Base-by-base conservation (phyloP, 73 alveolate genomes). In the Urostyla sp. region DNA sequence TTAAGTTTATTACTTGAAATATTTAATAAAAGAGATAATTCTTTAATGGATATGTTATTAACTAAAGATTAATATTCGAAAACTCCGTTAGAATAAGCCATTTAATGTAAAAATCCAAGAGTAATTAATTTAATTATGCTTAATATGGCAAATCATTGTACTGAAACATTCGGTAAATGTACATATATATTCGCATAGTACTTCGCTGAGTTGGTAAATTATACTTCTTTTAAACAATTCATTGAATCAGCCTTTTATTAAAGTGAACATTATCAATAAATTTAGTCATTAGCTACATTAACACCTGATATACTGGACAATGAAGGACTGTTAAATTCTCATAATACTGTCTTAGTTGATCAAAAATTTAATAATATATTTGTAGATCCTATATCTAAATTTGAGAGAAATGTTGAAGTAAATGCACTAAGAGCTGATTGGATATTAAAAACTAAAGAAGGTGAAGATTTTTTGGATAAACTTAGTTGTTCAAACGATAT, bases 341-440 rank as follows among this genome's bases (percentile, higher is more conserved):
- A 66, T 40, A 5, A 40, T 6, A 37, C 80, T 7, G 18, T 40
- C 21, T 20, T 24, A 4, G 44, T 28, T 13, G 80, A 66, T 20
- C 15, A 66, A 66, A 63, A 48, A 15, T 66, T 66, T 45, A 66
- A 45, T 20, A 18, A 18, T 20, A 66, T 21, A 66, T 37, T 66
- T 34, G 4, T 16, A 40, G 63, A 40, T 7, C 34, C 52, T 1
- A 15, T 0, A 6, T 5, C 24, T 24, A 16, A 21, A n/a, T 28
- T 18, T 34, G 56, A 66, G 44, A 37, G 61, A 40, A 55, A 55
- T 55, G 80, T 66, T 18, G 24, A 40, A 5, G 80, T 66, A 7
- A 8, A 66, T 20, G 80, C 80, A 21, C 5, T 66, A 6, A 45
- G 56, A 40, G 80, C 80, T 11, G 80, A 66, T 66, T 66, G 80